These are phyloP conservation scores for Venturia oleaginea DNA, from an alignment of 2,329 filamentous ascomycete species.

Conservation along the genomic window DNA sequence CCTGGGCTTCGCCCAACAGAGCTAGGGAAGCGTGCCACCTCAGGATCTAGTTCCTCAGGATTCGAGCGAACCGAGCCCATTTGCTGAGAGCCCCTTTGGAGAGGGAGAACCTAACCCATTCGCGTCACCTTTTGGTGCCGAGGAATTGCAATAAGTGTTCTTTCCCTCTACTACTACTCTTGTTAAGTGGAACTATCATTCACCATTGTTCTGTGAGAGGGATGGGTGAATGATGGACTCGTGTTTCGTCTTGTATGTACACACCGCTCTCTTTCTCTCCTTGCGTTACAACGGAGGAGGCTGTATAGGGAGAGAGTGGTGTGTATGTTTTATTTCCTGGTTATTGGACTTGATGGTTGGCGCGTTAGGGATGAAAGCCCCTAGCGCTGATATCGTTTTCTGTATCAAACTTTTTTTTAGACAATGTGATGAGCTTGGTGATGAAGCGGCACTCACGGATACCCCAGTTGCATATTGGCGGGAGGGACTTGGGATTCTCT, in stretches of 20 bases:
- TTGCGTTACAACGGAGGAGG: neutral
- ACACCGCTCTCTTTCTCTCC: neutral
- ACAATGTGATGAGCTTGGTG: neutral
- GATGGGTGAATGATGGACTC: neutral
- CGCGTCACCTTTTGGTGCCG: neutral
- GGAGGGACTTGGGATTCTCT: neutral
- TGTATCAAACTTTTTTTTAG: neutral
- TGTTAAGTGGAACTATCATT: neutral
- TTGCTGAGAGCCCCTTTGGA: conserved; percentile 1
- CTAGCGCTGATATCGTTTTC: neutral
- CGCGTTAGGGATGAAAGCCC: conserved; percentile 9
- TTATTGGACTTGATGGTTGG: neutral
- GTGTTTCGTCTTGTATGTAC: neutral
- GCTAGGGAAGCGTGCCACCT: conserved; percentile 9
- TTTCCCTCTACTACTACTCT: neutral
- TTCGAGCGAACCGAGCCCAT: conserved; percentile 7
- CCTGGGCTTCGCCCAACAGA: conserved; percentile 37
- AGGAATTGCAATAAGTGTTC: neutral
- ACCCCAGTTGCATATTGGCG: neutral
- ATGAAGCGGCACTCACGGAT: neutral
- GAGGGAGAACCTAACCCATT: conserved; percentile 4
- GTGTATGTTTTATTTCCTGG: neutral
- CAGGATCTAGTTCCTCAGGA: conserved; percentile 3
- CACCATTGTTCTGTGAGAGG: neutral
- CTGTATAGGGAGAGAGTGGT: neutral